Base-by-base conservation (phyloP, 2,329 filamentous ascomycete species). In the Epichloe coenophiala region DNA sequence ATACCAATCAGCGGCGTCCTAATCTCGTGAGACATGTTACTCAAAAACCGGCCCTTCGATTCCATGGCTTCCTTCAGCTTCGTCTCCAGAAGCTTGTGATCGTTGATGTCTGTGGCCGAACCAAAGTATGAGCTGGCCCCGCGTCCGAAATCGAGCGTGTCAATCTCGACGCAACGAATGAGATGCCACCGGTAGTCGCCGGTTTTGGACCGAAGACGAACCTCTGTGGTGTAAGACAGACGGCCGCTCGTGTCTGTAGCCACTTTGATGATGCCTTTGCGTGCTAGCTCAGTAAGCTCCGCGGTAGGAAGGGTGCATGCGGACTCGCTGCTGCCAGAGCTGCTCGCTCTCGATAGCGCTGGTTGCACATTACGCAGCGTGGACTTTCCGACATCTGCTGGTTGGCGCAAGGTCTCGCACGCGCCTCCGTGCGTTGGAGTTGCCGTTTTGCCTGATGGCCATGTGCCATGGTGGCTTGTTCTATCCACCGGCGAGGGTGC, bases 1-100 rank as follows among this genome's bases (percentile, higher is more conserved):
- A 97, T 97, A 19, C 91, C 91, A 56, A 96, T 96, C 9, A 97
- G 73, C 0, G 91, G 91, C 1, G 91, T 97, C 54, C 91, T 81
- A 54, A 97, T 97, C 67, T 97, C 91, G 61, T 97, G 91, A 4
- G 90, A 96, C 91, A 97, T 97, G 67, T 96, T 97, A 69, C 90
- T 96, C 60, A 98, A 75, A 65, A 97, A 98, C 54, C 90, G 83
- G 38, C 88, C 84, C 68, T 97, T 98, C 7, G 89, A 91, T 61
- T 97, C 91, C 93, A 97, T 97, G 4, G 90, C 91, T 63, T 95
- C 90, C 66, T 97, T 96, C 42, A 97, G 71, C 60, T 94, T 93
- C 48, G 86, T 83, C 66, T 98, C 93, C 1, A 97, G 75, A 35
- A 94, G 75, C 68, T 97, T 97, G 67, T 95, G 88, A 61, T 96